These are phyloP conservation scores for Lachnellula cervina DNA, from an alignment of 2,329 filamentous ascomycete species.

Conservation along the genomic window DNA sequence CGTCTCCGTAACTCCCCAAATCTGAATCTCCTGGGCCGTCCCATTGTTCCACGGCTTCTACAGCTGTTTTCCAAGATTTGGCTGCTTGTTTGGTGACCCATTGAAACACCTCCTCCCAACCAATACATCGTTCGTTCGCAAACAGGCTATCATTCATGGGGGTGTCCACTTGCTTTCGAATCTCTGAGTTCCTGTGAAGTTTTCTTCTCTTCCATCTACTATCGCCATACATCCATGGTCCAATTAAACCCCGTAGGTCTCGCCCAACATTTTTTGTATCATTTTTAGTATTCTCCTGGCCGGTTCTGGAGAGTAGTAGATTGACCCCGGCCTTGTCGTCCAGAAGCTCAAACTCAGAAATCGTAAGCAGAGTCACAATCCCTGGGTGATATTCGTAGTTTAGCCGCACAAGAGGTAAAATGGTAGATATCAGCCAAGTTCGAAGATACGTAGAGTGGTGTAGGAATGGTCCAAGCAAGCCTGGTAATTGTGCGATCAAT, in stretches of 20 bases:
- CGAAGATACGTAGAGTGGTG: constrained; percentile 55
- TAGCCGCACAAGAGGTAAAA: constrained; percentile 64
- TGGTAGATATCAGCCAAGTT: constrained; percentile 63
- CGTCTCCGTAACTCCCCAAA: constrained; percentile 52
- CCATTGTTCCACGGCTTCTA: constrained; percentile 64
- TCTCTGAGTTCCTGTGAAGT: constrained; percentile 22
- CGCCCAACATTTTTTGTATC: constrained; percentile 42
- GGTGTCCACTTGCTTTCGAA: constrained; percentile 11
- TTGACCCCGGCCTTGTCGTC: constrained; percentile 55
- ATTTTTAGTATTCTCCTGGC: constrained; percentile 32
- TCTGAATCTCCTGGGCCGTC: constrained; percentile 68
- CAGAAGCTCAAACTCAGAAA: constrained; percentile 60
- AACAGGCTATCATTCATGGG: constrained; percentile 22
- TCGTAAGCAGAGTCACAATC: constrained; percentile 40
- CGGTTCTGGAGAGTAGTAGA: constrained; percentile 56
- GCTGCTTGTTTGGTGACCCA: constrained; percentile 62
- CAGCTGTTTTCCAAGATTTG: constrained; percentile 56
- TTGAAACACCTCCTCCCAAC: constrained; percentile 64
- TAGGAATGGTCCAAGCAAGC: constrained; percentile 65
- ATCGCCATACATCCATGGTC: constrained; percentile 68
- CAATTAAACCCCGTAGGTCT: constrained; percentile 63
- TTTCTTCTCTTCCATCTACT: constrained; percentile 50
- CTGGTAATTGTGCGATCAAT: constrained; percentile 61
- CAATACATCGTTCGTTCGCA: constrained; percentile 42
- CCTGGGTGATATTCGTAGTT: constrained; percentile 65